Conservation (phyloP, 495 filamentous ascomycete genomes). For the Chaetomium tenue region DNA sequence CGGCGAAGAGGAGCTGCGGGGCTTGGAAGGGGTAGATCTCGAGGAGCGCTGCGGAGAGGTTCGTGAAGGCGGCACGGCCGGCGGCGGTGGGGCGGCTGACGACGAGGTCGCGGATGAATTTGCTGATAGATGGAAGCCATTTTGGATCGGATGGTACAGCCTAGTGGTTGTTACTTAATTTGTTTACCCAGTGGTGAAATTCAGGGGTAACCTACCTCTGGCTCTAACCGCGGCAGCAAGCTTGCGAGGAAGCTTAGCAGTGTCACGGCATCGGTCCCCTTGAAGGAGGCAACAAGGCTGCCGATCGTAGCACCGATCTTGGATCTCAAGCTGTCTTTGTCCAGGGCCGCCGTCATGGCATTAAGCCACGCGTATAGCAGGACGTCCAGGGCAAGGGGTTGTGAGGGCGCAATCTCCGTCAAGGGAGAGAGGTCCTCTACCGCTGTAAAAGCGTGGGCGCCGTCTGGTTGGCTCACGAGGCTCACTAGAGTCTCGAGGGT, state of each 20-base stretch:
- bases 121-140: conserved; percentile 46
- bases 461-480: conserved; percentile 47
- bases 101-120: conserved; percentile 45
- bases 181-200: background rate
- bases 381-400: conserved; percentile 52
- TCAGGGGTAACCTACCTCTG: conserved; percentile 36
- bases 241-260: conserved; percentile 49
- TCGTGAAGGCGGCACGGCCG: conserved; percentile 50
- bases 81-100: conserved; percentile 47
- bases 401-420: conserved; percentile 52
- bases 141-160: conserved; percentile 36
- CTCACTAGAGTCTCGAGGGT: conserved; percentile 55
- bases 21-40: conserved; percentile 47
- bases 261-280: conserved; percentile 51
- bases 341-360: conserved; percentile 27
- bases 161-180: conserved; percentile 14
- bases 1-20: conserved; percentile 49
- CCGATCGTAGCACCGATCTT: conserved; percentile 49
- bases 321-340: conserved; percentile 30
- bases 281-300: conserved; percentile 48
- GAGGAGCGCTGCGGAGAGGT: conserved; percentile 53
- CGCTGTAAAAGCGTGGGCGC: conserved; percentile 46
- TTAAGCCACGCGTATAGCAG: conserved; percentile 54
- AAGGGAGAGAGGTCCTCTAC: conserved; percentile 51
- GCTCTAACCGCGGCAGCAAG: conserved; percentile 43